A percentile compares a stretch with the other conserved stretches of the same genome.
These are phyloP conservation scores for Hibiscus tridactylites DNA, from an alignment of 345 rosid species.

Conservation along the genomic window DNA sequence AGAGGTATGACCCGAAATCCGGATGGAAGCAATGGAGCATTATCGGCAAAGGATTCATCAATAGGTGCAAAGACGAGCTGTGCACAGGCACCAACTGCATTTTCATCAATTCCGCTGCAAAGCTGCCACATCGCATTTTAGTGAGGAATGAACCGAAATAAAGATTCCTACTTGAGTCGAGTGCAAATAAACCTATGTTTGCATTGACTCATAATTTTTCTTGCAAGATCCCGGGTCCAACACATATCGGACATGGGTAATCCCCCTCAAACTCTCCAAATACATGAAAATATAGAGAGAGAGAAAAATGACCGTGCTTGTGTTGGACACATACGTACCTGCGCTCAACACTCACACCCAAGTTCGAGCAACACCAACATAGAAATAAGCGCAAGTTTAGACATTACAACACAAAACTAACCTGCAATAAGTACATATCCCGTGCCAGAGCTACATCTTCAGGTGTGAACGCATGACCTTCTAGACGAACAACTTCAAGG, in stretches of 20 bases:
- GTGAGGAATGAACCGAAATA: background rate
- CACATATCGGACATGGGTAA: too few species aligned
- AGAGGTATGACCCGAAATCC: slow-evolving; percentile 90
- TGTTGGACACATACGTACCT: background rate
- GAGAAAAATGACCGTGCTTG: background rate
- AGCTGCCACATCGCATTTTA: slow-evolving; percentile 34
- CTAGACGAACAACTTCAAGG: slow-evolving; percentile 89
- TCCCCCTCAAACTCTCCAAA: too few species aligned
- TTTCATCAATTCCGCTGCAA: slow-evolving; percentile 88
- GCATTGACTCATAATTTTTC: too few species aligned
- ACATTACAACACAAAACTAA: slow-evolving; percentile 11
- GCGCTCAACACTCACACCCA: background rate
- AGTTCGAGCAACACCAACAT: background rate
- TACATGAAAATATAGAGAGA: too few species aligned
- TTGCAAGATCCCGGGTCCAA: too few species aligned
- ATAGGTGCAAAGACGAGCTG: slow-evolving; percentile 96
- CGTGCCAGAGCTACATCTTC: slow-evolving; percentile 79
- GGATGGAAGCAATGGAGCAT: slow-evolving; percentile 85
- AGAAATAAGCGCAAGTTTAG: background rate
- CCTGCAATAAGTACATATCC: slow-evolving; percentile 95
- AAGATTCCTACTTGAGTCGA: background rate
- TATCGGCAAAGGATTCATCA: slow-evolving; percentile 95
- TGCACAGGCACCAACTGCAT: slow-evolving; percentile 81
- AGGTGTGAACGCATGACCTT: slow-evolving; percentile 81
- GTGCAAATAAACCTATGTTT: background rate